Conservation (phyloP, 306 rosid species). For the Quercus gilva region DNA sequence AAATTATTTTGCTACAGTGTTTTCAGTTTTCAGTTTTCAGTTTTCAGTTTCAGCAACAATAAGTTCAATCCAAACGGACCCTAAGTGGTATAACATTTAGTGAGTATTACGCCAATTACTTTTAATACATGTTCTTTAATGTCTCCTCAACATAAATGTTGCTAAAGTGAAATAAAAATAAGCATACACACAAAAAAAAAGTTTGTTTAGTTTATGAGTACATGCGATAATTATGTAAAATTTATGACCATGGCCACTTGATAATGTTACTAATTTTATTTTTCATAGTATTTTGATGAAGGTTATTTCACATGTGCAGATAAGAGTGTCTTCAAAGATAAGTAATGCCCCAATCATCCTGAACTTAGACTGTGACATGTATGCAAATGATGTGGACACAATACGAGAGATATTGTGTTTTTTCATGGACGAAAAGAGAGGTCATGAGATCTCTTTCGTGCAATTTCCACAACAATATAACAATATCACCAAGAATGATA, state of each 20-base stretch:
- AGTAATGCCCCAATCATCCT: conserved; percentile 64
- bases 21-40: too few species aligned
- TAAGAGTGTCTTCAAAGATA: conserved; percentile 70
- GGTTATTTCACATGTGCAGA: conserved; percentile 26
- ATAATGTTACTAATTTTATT: neutral
- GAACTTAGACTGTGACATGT: conserved; percentile 76
- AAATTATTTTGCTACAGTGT: too few species aligned
- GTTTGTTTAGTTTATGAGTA: too few species aligned
- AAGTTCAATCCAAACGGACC: too few species aligned
- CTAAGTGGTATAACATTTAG: too few species aligned
- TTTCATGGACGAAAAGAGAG: conserved; percentile 55
- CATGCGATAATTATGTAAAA: too few species aligned
- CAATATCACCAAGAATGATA: conserved; percentile 47
- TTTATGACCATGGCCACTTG: neutral
- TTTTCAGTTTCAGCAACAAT: too few species aligned
- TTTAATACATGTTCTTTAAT: too few species aligned
- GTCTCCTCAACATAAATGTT: too few species aligned
- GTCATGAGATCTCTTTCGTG: conserved; percentile 54
- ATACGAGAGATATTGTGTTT: conserved; percentile 52
- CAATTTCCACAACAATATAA: conserved; percentile 49
- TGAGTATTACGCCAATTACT: too few species aligned
- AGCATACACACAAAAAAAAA: too few species aligned
- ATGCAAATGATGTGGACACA: conserved; percentile 43
- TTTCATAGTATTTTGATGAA: neutral
- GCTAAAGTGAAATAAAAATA: too few species aligned